Percentiles rank a stretch among this genome's conserved stretches.
Conservation (phyloP, 2,329 filamentous ascomycete species). For the Rachicladosporium sp. region DNA sequence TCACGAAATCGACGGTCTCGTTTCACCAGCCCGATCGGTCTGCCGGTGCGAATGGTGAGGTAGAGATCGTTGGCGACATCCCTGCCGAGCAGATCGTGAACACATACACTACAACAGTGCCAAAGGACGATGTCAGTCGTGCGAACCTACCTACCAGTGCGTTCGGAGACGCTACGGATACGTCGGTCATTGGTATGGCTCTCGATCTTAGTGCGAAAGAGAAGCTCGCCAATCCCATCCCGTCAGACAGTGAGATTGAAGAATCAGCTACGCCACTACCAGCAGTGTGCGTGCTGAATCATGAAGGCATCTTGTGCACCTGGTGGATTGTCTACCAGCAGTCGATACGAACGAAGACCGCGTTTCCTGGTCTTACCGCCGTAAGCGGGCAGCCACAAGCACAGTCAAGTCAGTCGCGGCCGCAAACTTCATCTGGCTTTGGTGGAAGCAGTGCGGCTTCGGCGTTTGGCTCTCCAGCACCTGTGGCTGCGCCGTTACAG, state of each 20-base stretch:
- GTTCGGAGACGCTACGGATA: conserved; percentile 54
- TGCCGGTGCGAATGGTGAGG: no score
- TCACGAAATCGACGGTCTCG: conserved; percentile 60
- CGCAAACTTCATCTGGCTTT: conserved; percentile 7
- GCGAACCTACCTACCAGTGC: conserved; percentile 57
- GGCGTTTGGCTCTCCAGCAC: conserved; percentile 21
- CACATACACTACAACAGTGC: conserved; percentile 61
- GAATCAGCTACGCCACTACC: conserved; percentile 72
- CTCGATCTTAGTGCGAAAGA: conserved; percentile 49
- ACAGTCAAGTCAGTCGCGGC: neutral
- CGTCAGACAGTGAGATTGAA: conserved; percentile 56
- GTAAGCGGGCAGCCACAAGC: conserved; percentile 23
- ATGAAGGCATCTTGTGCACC: conserved; percentile 69
- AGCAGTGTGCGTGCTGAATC: conserved; percentile 71
- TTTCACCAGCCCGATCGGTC: conserved; percentile 35
- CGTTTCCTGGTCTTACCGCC: conserved; percentile 57
- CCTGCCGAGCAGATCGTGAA: conserved; percentile 48
- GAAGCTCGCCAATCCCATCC: conserved; percentile 15
- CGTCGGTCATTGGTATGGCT: conserved; percentile 63
- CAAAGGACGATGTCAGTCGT: conserved; percentile 60
- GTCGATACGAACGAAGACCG: conserved; percentile 60
- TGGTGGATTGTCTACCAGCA: conserved; percentile 94
- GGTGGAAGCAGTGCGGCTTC: conserved; percentile 3
- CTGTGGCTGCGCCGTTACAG: neutral
- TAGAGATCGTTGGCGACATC: conserved; percentile 29